A percentile compares a stretch with the other conserved stretches of the same genome.
These are phyloP conservation scores for Diutina neorugosa DNA, from an alignment of 1,139 yeast genomes.

Conservation along the genomic window DNA sequence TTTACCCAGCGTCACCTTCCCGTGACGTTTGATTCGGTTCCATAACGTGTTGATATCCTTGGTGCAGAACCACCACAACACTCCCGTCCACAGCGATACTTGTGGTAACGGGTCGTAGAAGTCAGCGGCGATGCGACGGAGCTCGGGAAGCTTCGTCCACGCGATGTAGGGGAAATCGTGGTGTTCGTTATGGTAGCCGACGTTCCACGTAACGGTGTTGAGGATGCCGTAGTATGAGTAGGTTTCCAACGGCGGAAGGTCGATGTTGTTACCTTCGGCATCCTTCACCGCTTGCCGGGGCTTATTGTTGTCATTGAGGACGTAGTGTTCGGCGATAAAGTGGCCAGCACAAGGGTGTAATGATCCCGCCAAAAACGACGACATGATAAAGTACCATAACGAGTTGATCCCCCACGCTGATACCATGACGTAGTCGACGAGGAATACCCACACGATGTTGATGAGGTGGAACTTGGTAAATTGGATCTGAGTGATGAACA, in stretches of 20 bases:
- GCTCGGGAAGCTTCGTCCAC: slow-evolving; percentile 67
- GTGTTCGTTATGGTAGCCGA: slow-evolving; percentile 89
- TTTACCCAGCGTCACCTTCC: slow-evolving; percentile 19
- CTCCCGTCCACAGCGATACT: slow-evolving; percentile 53
- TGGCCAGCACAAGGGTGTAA: slow-evolving; percentile 93
- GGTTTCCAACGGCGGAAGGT: slow-evolving; percentile 56
- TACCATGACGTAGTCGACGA: slow-evolving; percentile 46
- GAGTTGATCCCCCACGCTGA: slow-evolving; percentile 52
- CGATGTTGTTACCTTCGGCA: slow-evolving; percentile 15
- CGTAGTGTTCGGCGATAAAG: slow-evolving; percentile 88
- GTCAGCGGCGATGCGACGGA: slow-evolving; percentile 61
- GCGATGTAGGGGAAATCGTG: slow-evolving; percentile 92
- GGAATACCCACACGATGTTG: slow-evolving; percentile 50
- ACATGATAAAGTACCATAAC: slow-evolving; percentile 53
- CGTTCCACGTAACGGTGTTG: slow-evolving; percentile 77
- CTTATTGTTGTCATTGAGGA: slow-evolving; percentile 48
- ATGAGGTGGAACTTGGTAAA: slow-evolving; percentile 65
- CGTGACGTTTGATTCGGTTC: slow-evolving; percentile 66
- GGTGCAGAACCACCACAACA: slow-evolving; percentile 59
- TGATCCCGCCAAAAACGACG: slow-evolving; percentile 83
- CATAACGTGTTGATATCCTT: slow-evolving; percentile 60
- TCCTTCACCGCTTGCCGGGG: slow-evolving; percentile 13
- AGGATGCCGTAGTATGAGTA: slow-evolving; percentile 80
- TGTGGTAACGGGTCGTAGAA: slow-evolving; percentile 74
- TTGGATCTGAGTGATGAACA: slow-evolving; percentile 67